phyloP scores from a whole-genome alignment of 2,329 filamentous ascomycete species.

The Boeremia exigua region DNA sequence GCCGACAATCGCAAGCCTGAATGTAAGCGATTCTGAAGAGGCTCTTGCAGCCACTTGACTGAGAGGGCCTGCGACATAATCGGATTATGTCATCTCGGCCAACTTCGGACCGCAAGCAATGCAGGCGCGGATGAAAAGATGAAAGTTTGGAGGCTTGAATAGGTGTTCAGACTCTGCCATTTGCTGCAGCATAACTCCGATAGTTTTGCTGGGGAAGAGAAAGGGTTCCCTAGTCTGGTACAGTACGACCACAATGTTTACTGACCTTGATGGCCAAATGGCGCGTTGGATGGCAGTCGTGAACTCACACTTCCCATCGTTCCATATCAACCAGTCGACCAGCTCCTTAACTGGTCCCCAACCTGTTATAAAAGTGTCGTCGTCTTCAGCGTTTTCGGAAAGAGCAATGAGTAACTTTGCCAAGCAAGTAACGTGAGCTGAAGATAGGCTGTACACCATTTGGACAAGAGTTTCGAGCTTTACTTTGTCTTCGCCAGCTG shows the following conservation, averaged over 20 bases:
- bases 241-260: not conserved
- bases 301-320: too few relatives aligned
- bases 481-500: not conserved
- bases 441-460: not conserved
- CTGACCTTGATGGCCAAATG: not conserved
- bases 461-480: not conserved
- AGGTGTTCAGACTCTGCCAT: not conserved
- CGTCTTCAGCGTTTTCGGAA: too few relatives aligned
- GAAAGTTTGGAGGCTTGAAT: not conserved
- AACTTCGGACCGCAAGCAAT: not conserved
- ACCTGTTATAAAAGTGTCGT: too few relatives aligned
- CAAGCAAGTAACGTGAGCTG: not conserved
- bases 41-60: not conserved
- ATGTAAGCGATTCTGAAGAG: not conserved
- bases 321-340: too few relatives aligned
- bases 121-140: not conserved
- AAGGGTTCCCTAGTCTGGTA: not conserved
- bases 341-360: too few relatives aligned
- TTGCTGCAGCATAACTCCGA: not conserved
- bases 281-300: not conserved
- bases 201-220: not conserved
- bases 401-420: not conserved
- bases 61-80: not conserved
- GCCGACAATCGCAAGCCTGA: not conserved
- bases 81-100: not conserved